phyloP scores from a whole-genome alignment of 2,329 filamentous ascomycete genomes.

The Pseudogymnoascus sp. region DNA sequence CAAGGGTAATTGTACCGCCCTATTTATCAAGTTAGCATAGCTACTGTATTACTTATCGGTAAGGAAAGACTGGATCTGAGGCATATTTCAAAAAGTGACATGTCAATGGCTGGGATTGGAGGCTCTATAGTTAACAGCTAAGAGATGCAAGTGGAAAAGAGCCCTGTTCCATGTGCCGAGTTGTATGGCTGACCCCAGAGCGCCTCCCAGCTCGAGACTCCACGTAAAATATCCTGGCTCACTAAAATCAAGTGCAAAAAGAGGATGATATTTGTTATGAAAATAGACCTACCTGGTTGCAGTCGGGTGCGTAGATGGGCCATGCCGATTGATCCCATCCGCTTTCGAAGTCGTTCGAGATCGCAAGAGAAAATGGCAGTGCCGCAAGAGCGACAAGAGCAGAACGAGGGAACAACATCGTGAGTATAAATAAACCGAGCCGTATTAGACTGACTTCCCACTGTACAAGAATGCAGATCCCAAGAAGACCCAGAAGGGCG shows the following conservation, averaged over 20 bases:
- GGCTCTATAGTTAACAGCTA: not conserved
- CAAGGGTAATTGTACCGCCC: slow-evolving; percentile 46
- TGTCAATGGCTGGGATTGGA: not conserved
- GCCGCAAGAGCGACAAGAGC: slow-evolving; percentile 39
- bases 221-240: not conserved
- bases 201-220: not conserved
- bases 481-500: slow-evolving; percentile 13
- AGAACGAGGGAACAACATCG: slow-evolving; percentile 36
- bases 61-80: not conserved
- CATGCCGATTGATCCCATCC: slow-evolving; percentile 50
- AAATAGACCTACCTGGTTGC: slow-evolving; percentile 39
- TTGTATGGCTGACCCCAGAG: not conserved
- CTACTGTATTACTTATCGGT: not conserved
- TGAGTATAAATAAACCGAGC: slow-evolving; percentile 12
- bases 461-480: slow-evolving; percentile 12
- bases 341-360: slow-evolving; percentile 48
- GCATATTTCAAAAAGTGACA: not conserved
- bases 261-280: too few relatives aligned
- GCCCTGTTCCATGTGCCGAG: not conserved
- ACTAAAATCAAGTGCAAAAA: not conserved
- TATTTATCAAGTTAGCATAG: not conserved
- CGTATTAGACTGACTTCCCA: slow-evolving; percentile 8
- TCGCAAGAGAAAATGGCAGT: slow-evolving; percentile 39
- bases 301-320: slow-evolving; percentile 51
- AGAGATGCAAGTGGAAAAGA: not conserved